These are phyloP conservation scores for Tylopilus vinaceipallidus DNA, from an alignment of 768 basidiomycete species.

Conservation along the genomic window DNA sequence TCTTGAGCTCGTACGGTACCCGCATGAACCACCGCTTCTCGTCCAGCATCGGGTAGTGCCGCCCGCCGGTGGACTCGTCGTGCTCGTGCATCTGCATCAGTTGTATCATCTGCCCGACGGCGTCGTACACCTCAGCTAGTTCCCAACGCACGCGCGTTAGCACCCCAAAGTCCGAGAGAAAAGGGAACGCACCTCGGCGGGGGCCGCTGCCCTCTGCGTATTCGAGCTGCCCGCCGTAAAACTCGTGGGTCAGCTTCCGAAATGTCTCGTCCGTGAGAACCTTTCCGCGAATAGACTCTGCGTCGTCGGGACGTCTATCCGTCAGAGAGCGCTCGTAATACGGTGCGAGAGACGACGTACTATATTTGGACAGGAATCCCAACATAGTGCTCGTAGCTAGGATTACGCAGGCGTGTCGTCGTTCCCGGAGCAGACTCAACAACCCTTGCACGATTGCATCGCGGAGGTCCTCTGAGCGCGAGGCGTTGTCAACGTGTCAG, in stretches of 20 bases:
- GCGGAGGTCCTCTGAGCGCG: constrained; percentile 11
- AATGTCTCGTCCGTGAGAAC: constrained; percentile 14
- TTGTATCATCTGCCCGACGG: constrained; percentile 22
- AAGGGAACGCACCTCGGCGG: constrained; percentile 5
- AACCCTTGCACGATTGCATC: constrained; percentile 9
- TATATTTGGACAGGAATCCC: constrained; percentile 7
- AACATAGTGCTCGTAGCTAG: constrained; percentile 14
- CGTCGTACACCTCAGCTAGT: constrained; percentile 26
- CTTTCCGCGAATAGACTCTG: constrained; percentile 18
- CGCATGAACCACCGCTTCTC: constrained; percentile 10
- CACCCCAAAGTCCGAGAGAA: no score
- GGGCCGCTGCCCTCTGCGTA: constrained; percentile 13
- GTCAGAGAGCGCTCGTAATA: background rate
- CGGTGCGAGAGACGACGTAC: constrained; percentile 8
- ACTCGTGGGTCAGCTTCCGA: constrained; percentile 19
- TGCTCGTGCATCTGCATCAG: constrained; percentile 13
- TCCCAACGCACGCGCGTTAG: background rate
- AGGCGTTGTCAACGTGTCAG: background rate
- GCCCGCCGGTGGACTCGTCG: background rate
- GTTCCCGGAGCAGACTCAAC: constrained; percentile 16
- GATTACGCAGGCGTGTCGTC: constrained; percentile 15
- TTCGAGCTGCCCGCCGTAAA: constrained; percentile 17
- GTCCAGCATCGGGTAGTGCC: background rate
- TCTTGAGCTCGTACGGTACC: constrained; percentile 13
- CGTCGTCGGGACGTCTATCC: background rate